Percentiles rank a stretch among this genome's conserved stretches.
Conservation (phyloP, 1,139 yeast species). For the Candida buenavistaensis region DNA sequence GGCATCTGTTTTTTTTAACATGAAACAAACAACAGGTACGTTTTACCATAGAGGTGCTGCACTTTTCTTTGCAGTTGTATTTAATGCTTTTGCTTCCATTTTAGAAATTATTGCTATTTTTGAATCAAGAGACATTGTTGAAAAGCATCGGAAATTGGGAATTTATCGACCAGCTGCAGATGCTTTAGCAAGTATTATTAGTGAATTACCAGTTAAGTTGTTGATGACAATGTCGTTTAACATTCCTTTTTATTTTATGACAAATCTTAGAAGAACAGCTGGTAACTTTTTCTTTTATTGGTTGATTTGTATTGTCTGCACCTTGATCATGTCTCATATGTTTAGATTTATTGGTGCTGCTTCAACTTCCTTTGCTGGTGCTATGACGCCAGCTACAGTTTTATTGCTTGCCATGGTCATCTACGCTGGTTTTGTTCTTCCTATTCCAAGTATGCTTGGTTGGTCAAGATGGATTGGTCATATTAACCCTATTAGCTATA, state of each 20-base stretch:
- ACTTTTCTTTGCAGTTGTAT: conserved; percentile 56
- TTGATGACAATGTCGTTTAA: conserved; percentile 45
- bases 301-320: conserved; percentile 41
- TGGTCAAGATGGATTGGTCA: conserved; percentile 66
- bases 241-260: conserved; percentile 56
- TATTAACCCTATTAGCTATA: conserved; percentile 57
- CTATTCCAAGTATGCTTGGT: conserved; percentile 56
- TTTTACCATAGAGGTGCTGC: conserved; percentile 59
- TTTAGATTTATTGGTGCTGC: conserved; percentile 62
- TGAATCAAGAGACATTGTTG: conserved; percentile 59
- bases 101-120: conserved; percentile 59
- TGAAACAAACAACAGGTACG: conserved; percentile 46
- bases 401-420: conserved; percentile 52
- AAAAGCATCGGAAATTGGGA: conserved; percentile 62
- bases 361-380: conserved; percentile 53
- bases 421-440: conserved; percentile 60
- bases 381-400: conserved; percentile 62
- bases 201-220: conserved; percentile 58
- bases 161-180: conserved; percentile 67
- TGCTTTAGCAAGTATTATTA: conserved; percentile 55
- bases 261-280: conserved; percentile 52
- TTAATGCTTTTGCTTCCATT: conserved; percentile 56
- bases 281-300: conserved; percentile 60
- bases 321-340: conserved; percentile 55
- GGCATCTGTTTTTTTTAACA: conserved; percentile 55